A percentile compares a stretch with the other conserved stretches of the same genome.
These are phyloP conservation scores for Candida glucosophila DNA, from an alignment of 1,139 yeast genomes.

Conservation along the genomic window DNA sequence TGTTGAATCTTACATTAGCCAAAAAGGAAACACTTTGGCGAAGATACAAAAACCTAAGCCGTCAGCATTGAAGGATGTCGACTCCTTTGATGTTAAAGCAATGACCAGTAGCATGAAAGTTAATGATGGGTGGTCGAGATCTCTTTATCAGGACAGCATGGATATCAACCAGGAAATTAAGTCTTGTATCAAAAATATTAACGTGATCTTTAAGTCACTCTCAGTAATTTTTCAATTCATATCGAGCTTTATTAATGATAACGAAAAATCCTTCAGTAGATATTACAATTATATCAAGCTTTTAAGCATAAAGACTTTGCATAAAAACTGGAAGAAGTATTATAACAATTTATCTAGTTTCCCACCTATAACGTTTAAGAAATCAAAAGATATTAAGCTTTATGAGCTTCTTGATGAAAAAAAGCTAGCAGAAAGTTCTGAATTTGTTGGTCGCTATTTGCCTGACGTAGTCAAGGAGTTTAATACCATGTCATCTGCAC, in stretches of 20 bases:
- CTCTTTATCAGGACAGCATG: slow-evolving; percentile 13
- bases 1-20: too few species aligned
- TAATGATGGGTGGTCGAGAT: slow-evolving; percentile 22
- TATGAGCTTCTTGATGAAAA: slow-evolving; percentile 19
- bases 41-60: slow-evolving; percentile 7
- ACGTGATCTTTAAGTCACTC: slow-evolving; percentile 41
- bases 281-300: slow-evolving; percentile 39
- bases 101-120: slow-evolving; percentile 16
- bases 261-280: slow-evolving; percentile 44
- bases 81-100: slow-evolving; percentile 6
- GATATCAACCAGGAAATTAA: slow-evolving; percentile 14
- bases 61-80: slow-evolving; percentile 4
- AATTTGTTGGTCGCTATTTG: slow-evolving; percentile 15
- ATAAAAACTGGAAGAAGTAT: slow-evolving; percentile 39
- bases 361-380: slow-evolving; percentile 15
- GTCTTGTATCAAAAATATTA: slow-evolving; percentile 19
- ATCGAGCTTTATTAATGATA: slow-evolving; percentile 39
- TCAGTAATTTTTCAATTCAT: slow-evolving; percentile 53
- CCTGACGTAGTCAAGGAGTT: slow-evolving; percentile 26
- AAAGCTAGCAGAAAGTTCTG: slow-evolving; percentile 15
- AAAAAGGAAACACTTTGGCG: too few species aligned
- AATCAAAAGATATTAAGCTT: slow-evolving; percentile 9
- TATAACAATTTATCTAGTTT: slow-evolving; percentile 32
- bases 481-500: slow-evolving; percentile 29
- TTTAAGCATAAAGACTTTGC: slow-evolving; percentile 39